A percentile compares a stretch with the other conserved stretches of the same genome.
phyloP scores from a whole-genome alignment of 106 monocot species.

The Hemerocallis citrina region DNA sequence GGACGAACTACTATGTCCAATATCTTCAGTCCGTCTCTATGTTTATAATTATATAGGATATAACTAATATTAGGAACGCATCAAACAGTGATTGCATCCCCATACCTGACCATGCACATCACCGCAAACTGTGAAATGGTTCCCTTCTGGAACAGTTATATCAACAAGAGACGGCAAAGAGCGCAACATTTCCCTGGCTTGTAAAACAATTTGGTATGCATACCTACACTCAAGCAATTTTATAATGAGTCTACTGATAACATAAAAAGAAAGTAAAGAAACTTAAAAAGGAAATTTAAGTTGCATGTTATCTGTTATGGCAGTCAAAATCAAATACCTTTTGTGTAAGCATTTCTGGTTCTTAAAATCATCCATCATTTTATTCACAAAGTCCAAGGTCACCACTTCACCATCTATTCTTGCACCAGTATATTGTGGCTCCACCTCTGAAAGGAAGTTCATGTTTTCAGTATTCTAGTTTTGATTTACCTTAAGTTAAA shows the following conservation, averaged over 20 bases:
- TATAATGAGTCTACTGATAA: neutral
- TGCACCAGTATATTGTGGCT: slow-evolving; percentile 80
- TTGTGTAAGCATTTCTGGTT: slow-evolving; percentile 85
- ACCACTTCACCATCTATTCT: slow-evolving; percentile 90
- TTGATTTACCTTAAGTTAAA: no score
- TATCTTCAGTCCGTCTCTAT: no score
- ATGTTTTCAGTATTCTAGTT: neutral
- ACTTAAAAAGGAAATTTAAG: neutral
- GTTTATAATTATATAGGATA: no score
- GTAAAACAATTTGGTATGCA: slow-evolving; percentile 82
- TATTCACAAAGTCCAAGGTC: slow-evolving; percentile 80
- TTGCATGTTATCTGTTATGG: neutral
- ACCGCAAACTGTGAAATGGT: slow-evolving; percentile 87
- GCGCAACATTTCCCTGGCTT: slow-evolving; percentile 56
- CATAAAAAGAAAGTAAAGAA: neutral
- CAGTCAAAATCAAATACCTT: slow-evolving; percentile 45
- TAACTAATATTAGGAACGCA: no score
- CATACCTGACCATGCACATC: slow-evolving; percentile 95
- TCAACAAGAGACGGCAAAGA: slow-evolving; percentile 90
- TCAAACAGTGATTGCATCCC: neutral
- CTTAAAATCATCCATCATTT: slow-evolving; percentile 92
- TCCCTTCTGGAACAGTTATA: slow-evolving; percentile 55
- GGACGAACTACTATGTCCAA: no score
- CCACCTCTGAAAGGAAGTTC: slow-evolving; percentile 51
- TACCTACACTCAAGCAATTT: slow-evolving; percentile 39